Percentiles rank a stretch among this genome's conserved stretches.
Conservation (phyloP, 2,329 filamentous ascomycete genomes). For the Didymellaceae sp. region DNA sequence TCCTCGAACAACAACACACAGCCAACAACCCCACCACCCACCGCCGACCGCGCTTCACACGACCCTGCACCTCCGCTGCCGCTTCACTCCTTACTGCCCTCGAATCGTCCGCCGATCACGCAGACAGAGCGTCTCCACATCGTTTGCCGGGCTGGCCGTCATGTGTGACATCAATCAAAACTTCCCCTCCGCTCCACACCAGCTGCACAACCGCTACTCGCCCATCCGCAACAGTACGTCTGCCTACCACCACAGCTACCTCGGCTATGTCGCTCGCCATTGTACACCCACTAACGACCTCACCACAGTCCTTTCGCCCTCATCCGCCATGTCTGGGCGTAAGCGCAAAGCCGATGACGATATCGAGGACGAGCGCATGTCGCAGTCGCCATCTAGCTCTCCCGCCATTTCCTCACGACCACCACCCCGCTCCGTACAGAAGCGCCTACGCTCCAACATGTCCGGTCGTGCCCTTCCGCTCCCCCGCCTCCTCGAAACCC, state of each 20-base stretch:
- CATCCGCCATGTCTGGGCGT: slow-evolving; percentile 56
- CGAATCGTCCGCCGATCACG: slow-evolving; percentile 9
- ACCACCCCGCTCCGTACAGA: slow-evolving; percentile 63
- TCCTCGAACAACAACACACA: slow-evolving; percentile 31
- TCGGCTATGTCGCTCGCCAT: neutral
- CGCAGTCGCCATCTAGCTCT: slow-evolving; percentile 82
- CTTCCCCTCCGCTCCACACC: slow-evolving; percentile 67
- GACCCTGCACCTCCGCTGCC: slow-evolving; percentile 2
- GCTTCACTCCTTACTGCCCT: neutral
- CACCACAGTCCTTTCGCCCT: slow-evolving; percentile 45
- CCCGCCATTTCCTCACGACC: slow-evolving; percentile 75
- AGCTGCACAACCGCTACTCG: slow-evolving; percentile 65
- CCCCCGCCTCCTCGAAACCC: slow-evolving; percentile 87
- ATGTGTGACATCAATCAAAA: slow-evolving; percentile 68
- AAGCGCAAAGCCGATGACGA: slow-evolving; percentile 91
- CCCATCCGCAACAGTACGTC: slow-evolving; percentile 65
- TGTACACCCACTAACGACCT: slow-evolving; percentile 18
- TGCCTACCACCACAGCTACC: slow-evolving; percentile 1
- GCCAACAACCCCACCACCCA: slow-evolving; percentile 18
- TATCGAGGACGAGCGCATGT: slow-evolving; percentile 82
- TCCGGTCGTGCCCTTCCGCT: slow-evolving; percentile 70
- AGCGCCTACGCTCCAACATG: slow-evolving; percentile 72
- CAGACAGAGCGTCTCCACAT: slow-evolving; percentile 22
- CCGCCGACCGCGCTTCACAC: neutral
- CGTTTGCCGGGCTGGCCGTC: slow-evolving; percentile 32